Conservation (phyloP, 2,329 filamentous ascomycete genomes). For the Thelonectria olida region DNA sequence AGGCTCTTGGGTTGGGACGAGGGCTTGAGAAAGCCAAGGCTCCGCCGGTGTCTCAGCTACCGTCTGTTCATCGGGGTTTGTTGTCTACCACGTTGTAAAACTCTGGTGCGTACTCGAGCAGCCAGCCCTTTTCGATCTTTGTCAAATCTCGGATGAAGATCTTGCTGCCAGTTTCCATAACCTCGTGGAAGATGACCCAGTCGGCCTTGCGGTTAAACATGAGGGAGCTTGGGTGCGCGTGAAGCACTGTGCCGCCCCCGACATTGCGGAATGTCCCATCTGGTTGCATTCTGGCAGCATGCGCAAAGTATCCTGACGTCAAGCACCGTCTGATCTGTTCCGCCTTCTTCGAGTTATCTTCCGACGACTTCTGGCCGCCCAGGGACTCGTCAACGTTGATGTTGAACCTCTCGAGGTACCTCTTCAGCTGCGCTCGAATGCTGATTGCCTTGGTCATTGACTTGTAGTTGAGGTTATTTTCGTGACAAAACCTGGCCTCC, state of each 20-base stretch:
- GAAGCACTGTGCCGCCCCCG: slow-evolving; percentile 78
- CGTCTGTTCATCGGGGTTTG: slow-evolving; percentile 31
- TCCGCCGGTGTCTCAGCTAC: slow-evolving; percentile 15
- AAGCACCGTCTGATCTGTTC: slow-evolving; percentile 87
- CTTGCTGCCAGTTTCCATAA: slow-evolving; percentile 89
- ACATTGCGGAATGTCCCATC: slow-evolving; percentile 91
- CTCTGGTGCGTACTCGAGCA: slow-evolving; percentile 86
- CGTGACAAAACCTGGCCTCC: slow-evolving; percentile 85
- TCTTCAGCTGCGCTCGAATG: slow-evolving; percentile 84
- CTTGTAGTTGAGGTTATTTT: slow-evolving; percentile 89
- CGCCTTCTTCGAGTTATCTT: slow-evolving; percentile 53
- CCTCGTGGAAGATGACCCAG: slow-evolving; percentile 95
- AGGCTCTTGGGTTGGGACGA: not conserved
- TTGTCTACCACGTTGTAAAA: slow-evolving; percentile 73
- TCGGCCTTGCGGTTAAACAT: slow-evolving; percentile 98
- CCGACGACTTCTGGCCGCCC: slow-evolving; percentile 44
- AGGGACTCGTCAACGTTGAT: slow-evolving; percentile 73
- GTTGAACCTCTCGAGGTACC: slow-evolving; percentile 87
- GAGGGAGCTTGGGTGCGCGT: slow-evolving; percentile 90
- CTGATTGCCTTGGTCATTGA: slow-evolving; percentile 83
- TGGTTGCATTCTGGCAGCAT: slow-evolving; percentile 91
- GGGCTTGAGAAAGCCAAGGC: slow-evolving; percentile 2
- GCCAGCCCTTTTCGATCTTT: slow-evolving; percentile 94
- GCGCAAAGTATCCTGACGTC: slow-evolving; percentile 89
- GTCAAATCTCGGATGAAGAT: slow-evolving; percentile 90